Evolutionary conservation across 2,329 filamentous ascomycete genomes (phyloP).

Genomic region (Cytospora piceicola): DNA sequence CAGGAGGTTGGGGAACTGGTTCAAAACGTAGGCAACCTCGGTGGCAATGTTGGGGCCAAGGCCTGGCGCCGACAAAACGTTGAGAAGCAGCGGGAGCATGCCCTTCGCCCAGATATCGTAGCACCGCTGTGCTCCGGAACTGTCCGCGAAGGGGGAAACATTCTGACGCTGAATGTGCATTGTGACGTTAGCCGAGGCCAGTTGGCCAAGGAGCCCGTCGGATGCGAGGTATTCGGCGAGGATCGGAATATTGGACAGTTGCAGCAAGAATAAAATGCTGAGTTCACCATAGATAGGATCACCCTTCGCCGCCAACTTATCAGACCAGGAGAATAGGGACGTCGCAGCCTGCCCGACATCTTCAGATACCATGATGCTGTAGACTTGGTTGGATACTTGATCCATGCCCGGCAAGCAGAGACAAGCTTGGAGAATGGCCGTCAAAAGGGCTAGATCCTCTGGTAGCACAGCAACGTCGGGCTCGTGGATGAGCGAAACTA

Average conservation of each 20-base stretch:
- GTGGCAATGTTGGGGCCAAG: slow-evolving; percentile 81
- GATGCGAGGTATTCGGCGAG: slow-evolving; percentile 90
- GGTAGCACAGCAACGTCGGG: slow-evolving; percentile 66
- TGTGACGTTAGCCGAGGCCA: slow-evolving; percentile 79
- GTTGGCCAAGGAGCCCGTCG: slow-evolving; percentile 78
- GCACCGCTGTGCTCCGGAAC: slow-evolving; percentile 69
- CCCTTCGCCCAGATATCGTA: slow-evolving; percentile 91
- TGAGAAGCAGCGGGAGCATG: slow-evolving; percentile 84
- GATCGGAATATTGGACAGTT: slow-evolving; percentile 78
- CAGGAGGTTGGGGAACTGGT: slow-evolving; percentile 83
- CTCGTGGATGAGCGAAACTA: slow-evolving; percentile 83
- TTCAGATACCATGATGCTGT: slow-evolving; percentile 71
- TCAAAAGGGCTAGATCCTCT: slow-evolving; percentile 84
- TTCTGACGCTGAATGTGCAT: slow-evolving; percentile 72
- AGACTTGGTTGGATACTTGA: slow-evolving; percentile 70
- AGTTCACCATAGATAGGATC: slow-evolving; percentile 94
- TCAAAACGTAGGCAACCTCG: slow-evolving; percentile 85
- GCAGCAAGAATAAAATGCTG: slow-evolving; percentile 84
- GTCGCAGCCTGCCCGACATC: slow-evolving; percentile 79
- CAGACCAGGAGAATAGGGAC: slow-evolving; percentile 91
- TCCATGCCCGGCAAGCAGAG: slow-evolving; percentile 78
- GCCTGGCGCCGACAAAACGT: slow-evolving; percentile 70
- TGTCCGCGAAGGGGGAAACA: slow-evolving; percentile 79
- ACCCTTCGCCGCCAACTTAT: slow-evolving; percentile 74
- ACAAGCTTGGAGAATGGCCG: slow-evolving; percentile 83